A percentile compares a stretch with the other conserved stretches of the same genome.
Conservation (phyloP, 2,329 filamentous ascomycete species). For the Fusarium napiforme region DNA sequence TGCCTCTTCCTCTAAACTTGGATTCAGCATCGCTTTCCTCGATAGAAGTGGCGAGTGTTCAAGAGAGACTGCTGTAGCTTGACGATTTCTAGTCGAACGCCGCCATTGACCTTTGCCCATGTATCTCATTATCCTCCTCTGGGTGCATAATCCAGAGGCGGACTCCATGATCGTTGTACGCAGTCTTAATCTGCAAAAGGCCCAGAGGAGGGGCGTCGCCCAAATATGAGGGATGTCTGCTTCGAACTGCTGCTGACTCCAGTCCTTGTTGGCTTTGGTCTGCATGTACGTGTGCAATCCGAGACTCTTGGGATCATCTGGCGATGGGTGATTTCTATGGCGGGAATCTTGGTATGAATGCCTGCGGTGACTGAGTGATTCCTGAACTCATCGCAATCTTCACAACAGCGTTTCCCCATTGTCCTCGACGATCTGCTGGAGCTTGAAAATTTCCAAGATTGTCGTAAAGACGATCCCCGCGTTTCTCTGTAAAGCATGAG, state of each 20-base stretch:
- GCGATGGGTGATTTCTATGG: background rate
- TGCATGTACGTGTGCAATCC: background rate
- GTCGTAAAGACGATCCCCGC: no score
- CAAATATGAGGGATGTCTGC: background rate
- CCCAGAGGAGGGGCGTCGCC: no score
- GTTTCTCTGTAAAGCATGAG: background rate
- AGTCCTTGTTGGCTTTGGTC: background rate
- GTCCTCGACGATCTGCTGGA: no score
- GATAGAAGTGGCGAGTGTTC: background rate
- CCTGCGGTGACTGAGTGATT: background rate
- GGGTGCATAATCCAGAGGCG: no score
- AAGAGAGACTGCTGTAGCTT: background rate
- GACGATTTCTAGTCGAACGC: background rate
- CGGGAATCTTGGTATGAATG: background rate
- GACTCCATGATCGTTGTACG: no score
- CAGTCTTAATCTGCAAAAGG: no score
- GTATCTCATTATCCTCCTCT: background rate
- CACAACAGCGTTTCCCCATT: background rate
- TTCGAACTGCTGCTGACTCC: background rate
- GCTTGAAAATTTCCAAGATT: no score
- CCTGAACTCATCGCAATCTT: background rate
- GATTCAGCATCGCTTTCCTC: background rate
- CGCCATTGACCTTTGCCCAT: background rate
- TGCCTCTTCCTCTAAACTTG: background rate
- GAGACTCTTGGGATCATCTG: background rate